Evolutionary conservation across 495 filamentous ascomycete species (phyloP).

Genomic region (Xylaria acuta): DNA sequence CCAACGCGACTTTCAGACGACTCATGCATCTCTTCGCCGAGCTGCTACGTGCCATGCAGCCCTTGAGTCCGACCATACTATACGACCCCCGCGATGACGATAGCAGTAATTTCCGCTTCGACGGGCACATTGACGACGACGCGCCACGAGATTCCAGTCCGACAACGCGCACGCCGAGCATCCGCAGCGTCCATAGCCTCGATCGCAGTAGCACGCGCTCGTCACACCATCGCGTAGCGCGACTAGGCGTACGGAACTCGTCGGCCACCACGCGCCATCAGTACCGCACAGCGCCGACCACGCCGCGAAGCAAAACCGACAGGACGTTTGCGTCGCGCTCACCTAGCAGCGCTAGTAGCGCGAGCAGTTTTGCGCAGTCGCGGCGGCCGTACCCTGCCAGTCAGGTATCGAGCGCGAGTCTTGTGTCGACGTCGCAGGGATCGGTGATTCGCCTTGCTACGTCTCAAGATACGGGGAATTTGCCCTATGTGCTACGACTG

Average conservation of each 20-base stretch:
- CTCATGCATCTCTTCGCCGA: constrained; percentile 91
- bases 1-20: constrained; percentile 73
- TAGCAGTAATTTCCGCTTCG: constrained; percentile 42
- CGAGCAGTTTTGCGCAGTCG: constrained; percentile 52
- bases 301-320: constrained; percentile 49
- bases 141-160: constrained; percentile 43
- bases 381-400: constrained; percentile 46
- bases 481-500: constrained; percentile 52
- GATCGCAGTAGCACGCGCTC: constrained; percentile 41
- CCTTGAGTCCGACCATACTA: constrained; percentile 59
- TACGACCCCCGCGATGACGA: constrained; percentile 39
- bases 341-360: constrained; percentile 43
- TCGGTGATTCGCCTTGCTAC: constrained; percentile 52
- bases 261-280: constrained; percentile 46
- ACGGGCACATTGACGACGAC: constrained; percentile 56
- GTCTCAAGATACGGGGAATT: constrained; percentile 41
- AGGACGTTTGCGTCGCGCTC: constrained; percentile 37
- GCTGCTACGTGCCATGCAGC: constrained; percentile 76
- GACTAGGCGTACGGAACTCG: constrained; percentile 39
- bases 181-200: constrained; percentile 29
- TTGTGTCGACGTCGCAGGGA: constrained; percentile 43
- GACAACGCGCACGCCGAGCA: constrained; percentile 30
- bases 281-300: constrained; percentile 60
- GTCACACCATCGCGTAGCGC: constrained; percentile 24
- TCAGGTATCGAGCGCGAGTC: constrained; percentile 47